Percentiles rank a stretch among this genome's conserved stretches.
Evolutionary conservation across 768 basidiomycete species (phyloP).

Genomic region (Hygrocybe coccinea): DNA sequence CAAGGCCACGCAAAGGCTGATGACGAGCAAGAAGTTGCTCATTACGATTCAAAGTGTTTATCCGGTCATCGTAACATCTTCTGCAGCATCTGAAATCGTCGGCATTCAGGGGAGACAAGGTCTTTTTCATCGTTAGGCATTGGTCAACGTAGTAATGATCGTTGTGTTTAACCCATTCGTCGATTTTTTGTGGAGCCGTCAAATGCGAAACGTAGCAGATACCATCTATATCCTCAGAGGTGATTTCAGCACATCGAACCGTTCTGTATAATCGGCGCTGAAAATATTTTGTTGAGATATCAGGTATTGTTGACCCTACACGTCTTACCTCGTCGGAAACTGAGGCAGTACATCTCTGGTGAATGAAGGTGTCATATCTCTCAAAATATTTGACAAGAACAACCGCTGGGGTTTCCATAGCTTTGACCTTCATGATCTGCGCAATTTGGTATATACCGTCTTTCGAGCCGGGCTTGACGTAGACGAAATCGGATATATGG

Average conservation of each 20-base stretch:
- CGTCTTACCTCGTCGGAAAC: constrained; percentile 41
- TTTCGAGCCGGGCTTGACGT: constrained; percentile 36
- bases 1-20: constrained; percentile 52
- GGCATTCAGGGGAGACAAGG: constrained; percentile 16
- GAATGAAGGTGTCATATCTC: constrained; percentile 40
- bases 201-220: constrained; percentile 46
- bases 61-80: constrained; percentile 35
- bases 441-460: constrained; percentile 45
- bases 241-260: constrained; percentile 21
- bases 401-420: constrained; percentile 17
- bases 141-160: constrained; percentile 57
- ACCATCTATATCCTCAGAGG: constrained; percentile 46
- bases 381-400: constrained; percentile 41
- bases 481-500: constrained; percentile 60
- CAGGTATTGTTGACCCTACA: neutral
- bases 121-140: constrained; percentile 17
- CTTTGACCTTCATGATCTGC: constrained; percentile 45
- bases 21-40: constrained; percentile 31
- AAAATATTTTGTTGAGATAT: neutral
- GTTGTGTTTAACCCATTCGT: constrained; percentile 47
- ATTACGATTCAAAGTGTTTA: constrained; percentile 24
- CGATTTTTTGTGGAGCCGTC: constrained; percentile 30
- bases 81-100: constrained; percentile 35
- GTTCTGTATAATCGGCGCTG: constrained; percentile 45
- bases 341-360: constrained; percentile 2